These are phyloP conservation scores for Phaeodactylum tricornutum DNA, from an alignment of 108 stramenopile genomes.

Conservation along the genomic window DNA sequence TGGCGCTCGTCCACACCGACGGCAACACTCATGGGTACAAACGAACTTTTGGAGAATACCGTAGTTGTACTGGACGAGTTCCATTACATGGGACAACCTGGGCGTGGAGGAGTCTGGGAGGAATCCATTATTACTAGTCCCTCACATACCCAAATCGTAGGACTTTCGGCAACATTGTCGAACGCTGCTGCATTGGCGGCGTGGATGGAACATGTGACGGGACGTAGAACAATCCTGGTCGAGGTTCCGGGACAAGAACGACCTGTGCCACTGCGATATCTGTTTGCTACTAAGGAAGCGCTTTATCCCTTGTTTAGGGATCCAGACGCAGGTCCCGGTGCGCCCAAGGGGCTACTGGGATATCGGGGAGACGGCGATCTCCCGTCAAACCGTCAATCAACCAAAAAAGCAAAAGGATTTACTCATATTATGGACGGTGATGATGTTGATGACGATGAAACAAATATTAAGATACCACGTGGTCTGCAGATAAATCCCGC, in stretches of 20 bases:
- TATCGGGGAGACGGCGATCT: slow-evolving; percentile 52
- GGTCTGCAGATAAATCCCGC: slow-evolving; percentile 59
- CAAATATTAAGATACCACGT: slow-evolving; percentile 30
- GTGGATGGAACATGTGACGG: slow-evolving; percentile 77
- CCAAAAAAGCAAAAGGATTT: slow-evolving; percentile 14
- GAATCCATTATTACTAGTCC: slow-evolving; percentile 87
- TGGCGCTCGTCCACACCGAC: slow-evolving; percentile 34
- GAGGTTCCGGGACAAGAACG: slow-evolving; percentile 57
- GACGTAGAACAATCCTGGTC: slow-evolving; percentile 63
- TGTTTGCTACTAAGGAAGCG: slow-evolving; percentile 71
- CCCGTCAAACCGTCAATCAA: slow-evolving; percentile 8
- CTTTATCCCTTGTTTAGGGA: slow-evolving; percentile 69
- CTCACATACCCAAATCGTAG: slow-evolving; percentile 73
- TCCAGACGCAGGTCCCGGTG: slow-evolving; percentile 70
- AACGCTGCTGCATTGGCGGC: slow-evolving; percentile 59
- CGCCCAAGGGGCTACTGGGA: slow-evolving; percentile 58
- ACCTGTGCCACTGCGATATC: slow-evolving; percentile 88
- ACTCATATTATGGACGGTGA: not conserved
- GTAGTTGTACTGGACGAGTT: slow-evolving; percentile 92
- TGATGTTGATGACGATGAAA: slow-evolving; percentile 9
- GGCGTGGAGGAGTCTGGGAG: slow-evolving; percentile 93
- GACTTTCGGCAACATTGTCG: slow-evolving; percentile 83
- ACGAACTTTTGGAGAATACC: slow-evolving; percentile 12
- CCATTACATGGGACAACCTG: slow-evolving; percentile 93
- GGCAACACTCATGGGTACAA: slow-evolving; percentile 3